Percentiles rank a stretch among this genome's conserved stretches.
Conservation (phyloP, 1,139 yeast species). For the Chernovozyma aurita region DNA sequence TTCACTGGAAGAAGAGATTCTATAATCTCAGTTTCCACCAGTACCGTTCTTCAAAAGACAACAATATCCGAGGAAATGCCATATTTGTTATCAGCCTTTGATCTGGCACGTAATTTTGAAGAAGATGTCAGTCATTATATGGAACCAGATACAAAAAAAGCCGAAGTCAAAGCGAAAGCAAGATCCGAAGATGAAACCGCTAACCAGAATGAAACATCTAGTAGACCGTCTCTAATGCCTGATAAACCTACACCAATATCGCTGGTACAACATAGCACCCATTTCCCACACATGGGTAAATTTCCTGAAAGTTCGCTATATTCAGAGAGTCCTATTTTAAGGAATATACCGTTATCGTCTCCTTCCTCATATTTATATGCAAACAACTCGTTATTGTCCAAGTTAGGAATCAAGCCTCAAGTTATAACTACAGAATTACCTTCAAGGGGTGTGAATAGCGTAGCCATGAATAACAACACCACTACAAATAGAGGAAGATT, state of each 20-base stretch:
- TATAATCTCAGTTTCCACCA: constrained; percentile 24
- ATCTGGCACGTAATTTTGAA: constrained; percentile 47
- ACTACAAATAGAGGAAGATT: constrained; percentile 2
- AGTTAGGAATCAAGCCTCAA: constrained; percentile 42
- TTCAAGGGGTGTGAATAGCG: neutral
- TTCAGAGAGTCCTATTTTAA: constrained; percentile 29
- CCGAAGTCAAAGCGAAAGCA: constrained; percentile 4
- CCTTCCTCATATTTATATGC: constrained; percentile 31
- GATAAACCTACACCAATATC: neutral
- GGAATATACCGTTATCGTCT: constrained; percentile 18
- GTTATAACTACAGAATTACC: constrained; percentile 32
- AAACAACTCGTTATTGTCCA: constrained; percentile 33
- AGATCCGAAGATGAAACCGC: constrained; percentile 4
- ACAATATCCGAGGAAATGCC: constrained; percentile 55
- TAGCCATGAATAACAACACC: constrained; percentile 1
- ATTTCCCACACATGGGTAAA: constrained; percentile 23
- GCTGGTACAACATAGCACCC: constrained; percentile 6
- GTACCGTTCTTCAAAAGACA: constrained; percentile 35
- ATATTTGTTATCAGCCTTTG: constrained; percentile 52
- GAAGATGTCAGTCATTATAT: constrained; percentile 41
- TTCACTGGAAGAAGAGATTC: constrained; percentile 21
- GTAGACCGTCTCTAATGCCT: neutral
- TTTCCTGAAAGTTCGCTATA: constrained; percentile 33
- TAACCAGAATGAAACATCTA: neutral
- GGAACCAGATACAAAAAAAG: constrained; percentile 19